These are phyloP conservation scores for Kuraishia hungarica DNA, from an alignment of 805 yeast species.

Conservation along the genomic window DNA sequence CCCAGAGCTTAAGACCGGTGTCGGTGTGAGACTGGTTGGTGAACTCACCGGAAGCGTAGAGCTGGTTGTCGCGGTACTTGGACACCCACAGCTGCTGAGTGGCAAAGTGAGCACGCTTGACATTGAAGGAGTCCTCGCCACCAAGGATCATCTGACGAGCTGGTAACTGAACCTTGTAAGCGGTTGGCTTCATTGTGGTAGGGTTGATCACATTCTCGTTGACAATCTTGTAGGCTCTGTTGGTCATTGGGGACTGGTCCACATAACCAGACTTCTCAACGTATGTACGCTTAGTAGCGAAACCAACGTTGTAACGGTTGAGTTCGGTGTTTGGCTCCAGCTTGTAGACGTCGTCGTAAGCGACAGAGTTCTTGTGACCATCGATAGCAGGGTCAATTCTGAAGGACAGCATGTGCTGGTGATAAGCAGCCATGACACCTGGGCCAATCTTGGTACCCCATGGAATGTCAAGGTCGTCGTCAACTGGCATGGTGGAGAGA, in stretches of 20 bases:
- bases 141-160: conserved; percentile 73
- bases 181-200: conserved; percentile 63
- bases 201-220: conserved; percentile 68
- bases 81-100: conserved; percentile 80
- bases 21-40: conserved; percentile 71
- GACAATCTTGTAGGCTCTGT: conserved; percentile 65
- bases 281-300: conserved; percentile 49
- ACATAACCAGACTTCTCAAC: conserved; percentile 65
- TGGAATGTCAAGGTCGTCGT: conserved; percentile 55
- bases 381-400: conserved; percentile 79
- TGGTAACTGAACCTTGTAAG: conserved; percentile 65
- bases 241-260: conserved; percentile 70
- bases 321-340: conserved; percentile 42
- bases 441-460: conserved; percentile 76
- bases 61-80: conserved; percentile 62
- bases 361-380: conserved; percentile 71
- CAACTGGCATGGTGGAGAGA: conserved; percentile 77
- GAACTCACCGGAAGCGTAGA: conserved; percentile 79
- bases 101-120: conserved; percentile 65
- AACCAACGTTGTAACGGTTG: conserved; percentile 68
- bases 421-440: conserved; percentile 76
- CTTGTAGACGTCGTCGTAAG: conserved; percentile 59
- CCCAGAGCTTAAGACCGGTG: conserved; percentile 67
- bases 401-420: conserved; percentile 72
- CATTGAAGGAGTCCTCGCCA: conserved; percentile 51